These are phyloP conservation scores for Rhodotorula diobovata DNA, from an alignment of 768 basidiomycete genomes.

Conservation along the genomic window DNA sequence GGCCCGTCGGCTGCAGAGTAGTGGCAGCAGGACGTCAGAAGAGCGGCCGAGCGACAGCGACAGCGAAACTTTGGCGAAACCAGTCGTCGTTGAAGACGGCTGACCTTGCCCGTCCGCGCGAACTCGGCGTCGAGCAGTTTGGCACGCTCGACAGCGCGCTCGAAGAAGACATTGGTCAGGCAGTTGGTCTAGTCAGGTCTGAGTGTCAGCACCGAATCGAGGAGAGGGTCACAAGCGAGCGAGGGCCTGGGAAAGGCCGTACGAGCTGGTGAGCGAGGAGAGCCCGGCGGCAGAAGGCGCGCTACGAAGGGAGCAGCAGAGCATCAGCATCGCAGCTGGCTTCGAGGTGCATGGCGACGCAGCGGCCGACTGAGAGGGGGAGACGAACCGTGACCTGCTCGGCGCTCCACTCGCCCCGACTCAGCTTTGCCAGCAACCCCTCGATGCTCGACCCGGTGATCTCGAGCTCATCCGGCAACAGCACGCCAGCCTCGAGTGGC, in stretches of 20 bases:
- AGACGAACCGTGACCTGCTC: conserved; percentile 8
- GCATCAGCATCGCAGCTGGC: too few relatives aligned
- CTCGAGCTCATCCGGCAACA: conserved; percentile 57
- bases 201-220: too few relatives aligned
- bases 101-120: conserved; percentile 58
- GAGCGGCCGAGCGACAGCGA: conserved; percentile 53
- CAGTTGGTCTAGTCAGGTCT: conserved; percentile 81
- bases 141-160: conserved; percentile 65
- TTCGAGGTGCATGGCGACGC: too few relatives aligned
- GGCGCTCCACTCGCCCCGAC: conserved; percentile 57
- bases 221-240: too few relatives aligned
- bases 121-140: conserved; percentile 62
- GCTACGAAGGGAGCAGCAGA: conserved; percentile 48
- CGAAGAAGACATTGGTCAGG: conserved; percentile 73
- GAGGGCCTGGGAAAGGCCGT: neutral
- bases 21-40: conserved; percentile 44
- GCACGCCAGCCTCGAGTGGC: conserved; percentile 57
- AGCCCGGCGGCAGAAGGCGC: conserved; percentile 69
- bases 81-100: too few relatives aligned
- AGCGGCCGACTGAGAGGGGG: too few relatives aligned
- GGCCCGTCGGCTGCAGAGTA: neutral
- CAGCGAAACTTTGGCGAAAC: too few relatives aligned
- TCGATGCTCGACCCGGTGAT: conserved; percentile 58
- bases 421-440: conserved; percentile 56
- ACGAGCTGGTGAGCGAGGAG: conserved; percentile 73